These are phyloP conservation scores for Chaetomium fimeti DNA, from an alignment of 495 filamentous ascomycete species.

Conservation along the genomic window DNA sequence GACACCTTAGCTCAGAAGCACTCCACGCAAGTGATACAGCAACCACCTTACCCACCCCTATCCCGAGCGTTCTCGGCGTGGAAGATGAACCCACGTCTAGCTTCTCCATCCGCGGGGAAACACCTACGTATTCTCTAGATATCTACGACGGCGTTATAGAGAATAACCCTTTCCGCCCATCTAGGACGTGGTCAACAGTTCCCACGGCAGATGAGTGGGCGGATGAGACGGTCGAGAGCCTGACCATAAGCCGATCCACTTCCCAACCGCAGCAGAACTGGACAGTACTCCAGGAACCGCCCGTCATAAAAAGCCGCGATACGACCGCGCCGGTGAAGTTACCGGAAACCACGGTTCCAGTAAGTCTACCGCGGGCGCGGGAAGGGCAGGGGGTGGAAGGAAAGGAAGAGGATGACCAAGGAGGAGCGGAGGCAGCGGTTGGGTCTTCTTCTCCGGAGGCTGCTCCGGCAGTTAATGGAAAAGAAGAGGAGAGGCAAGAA, in stretches of 20 bases:
- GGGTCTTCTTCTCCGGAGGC: background rate
- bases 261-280: slow-evolving; percentile 21
- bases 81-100: background rate
- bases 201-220: slow-evolving; percentile 20
- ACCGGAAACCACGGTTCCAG: background rate
- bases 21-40: background rate
- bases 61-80: background rate
- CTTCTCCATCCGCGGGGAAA: background rate
- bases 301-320: slow-evolving; percentile 22
- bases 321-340: background rate
- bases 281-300: slow-evolving; percentile 25
- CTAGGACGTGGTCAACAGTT: slow-evolving; percentile 26
- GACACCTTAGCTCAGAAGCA: too few species aligned
- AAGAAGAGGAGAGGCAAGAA: slow-evolving; percentile 5
- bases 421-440: background rate
- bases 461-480: background rate
- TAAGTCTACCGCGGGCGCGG: background rate
- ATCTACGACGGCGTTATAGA: slow-evolving; percentile 39
- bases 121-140: slow-evolving; percentile 29
- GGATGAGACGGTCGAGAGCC: slow-evolving; percentile 26
- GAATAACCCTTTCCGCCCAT: slow-evolving; percentile 28
- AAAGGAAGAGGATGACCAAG: background rate
- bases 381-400: background rate
- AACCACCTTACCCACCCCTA: background rate
- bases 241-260: background rate